Evolutionary conservation across 1,284 basidiomycete species (phyloP).

Genomic region (Grifola frondosa): DNA sequence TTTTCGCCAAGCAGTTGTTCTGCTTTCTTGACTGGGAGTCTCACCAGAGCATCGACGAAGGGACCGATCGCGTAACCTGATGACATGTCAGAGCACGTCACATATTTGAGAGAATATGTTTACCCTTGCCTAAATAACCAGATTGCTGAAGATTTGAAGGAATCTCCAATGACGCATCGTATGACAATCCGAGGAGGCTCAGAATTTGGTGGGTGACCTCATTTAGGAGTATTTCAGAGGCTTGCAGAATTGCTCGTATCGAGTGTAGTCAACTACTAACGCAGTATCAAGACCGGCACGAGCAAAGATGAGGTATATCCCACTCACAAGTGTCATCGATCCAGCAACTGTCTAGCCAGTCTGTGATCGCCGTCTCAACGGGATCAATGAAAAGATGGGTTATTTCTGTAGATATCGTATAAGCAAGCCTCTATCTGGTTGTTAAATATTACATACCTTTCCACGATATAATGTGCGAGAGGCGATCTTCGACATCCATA

Average conservation of each 20-base stretch:
- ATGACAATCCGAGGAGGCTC: slow-evolving; percentile 19
- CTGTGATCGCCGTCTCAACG: slow-evolving; percentile 46
- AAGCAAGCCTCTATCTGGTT: background rate
- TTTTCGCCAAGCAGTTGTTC: slow-evolving; percentile 30
- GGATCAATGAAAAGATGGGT: slow-evolving; percentile 47
- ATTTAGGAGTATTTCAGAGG: slow-evolving; percentile 25
- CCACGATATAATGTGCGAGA: slow-evolving; percentile 47
- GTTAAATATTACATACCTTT: slow-evolving; percentile 40
- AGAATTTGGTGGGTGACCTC: slow-evolving; percentile 20
- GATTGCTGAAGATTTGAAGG: slow-evolving; percentile 51
- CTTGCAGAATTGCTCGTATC: slow-evolving; percentile 51
- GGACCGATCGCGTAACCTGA: slow-evolving; percentile 55
- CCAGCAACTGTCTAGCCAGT: slow-evolving; percentile 58
- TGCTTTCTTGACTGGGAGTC: slow-evolving; percentile 38
- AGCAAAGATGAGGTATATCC: background rate
- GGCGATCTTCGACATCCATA: slow-evolving; percentile 53
- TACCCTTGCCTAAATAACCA: slow-evolving; percentile 50
- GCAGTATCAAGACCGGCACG: background rate
- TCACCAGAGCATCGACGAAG: slow-evolving; percentile 51
- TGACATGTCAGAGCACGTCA: slow-evolving; percentile 7
- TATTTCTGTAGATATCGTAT: slow-evolving; percentile 36
- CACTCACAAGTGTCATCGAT: slow-evolving; percentile 51
- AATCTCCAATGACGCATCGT: slow-evolving; percentile 33
- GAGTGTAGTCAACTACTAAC: slow-evolving; percentile 55
- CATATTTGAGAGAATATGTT: slow-evolving; percentile 5